phyloP scores from a whole-genome alignment of 192 early-diverging fungal species.

The Backusella morwellensis region DNA sequence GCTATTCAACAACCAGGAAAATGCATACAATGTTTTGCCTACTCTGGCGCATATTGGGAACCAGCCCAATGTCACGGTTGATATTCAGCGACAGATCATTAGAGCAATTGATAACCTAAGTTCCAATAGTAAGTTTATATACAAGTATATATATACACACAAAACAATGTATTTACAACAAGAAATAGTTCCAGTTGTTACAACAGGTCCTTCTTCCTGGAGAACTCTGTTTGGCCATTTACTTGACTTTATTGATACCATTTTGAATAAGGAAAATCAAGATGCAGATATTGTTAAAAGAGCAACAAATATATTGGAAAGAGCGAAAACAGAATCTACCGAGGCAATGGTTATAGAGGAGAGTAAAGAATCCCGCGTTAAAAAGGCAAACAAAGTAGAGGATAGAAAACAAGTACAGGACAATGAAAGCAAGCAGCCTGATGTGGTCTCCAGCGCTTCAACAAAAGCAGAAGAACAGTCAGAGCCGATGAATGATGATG shows the following conservation, averaged over 20 bases:
- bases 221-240: background rate
- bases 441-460: background rate
- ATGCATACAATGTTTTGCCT: slow-evolving; percentile 30
- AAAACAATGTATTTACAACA: background rate
- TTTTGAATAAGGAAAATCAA: background rate
- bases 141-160: background rate
- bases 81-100: slow-evolving; percentile 53
- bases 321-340: background rate
- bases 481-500: background rate
- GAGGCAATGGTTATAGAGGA: background rate
- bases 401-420: background rate
- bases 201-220: background rate
- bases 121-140: slow-evolving; percentile 16
- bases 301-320: slow-evolving; percentile 2
- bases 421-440: background rate
- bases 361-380: background rate
- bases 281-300: slow-evolving; percentile 18
- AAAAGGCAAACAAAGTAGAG: background rate
- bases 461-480: background rate
- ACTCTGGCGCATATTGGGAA: slow-evolving; percentile 35
- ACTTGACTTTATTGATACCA: background rate
- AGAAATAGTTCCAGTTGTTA: background rate
- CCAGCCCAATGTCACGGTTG: slow-evolving; percentile 34
- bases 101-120: slow-evolving; percentile 56
- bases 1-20: background rate